A percentile compares a stretch with the other conserved stretches of the same genome.
These are phyloP conservation scores for Lachnellula suecica DNA, from an alignment of 2,329 filamentous ascomycete genomes.

Conservation along the genomic window DNA sequence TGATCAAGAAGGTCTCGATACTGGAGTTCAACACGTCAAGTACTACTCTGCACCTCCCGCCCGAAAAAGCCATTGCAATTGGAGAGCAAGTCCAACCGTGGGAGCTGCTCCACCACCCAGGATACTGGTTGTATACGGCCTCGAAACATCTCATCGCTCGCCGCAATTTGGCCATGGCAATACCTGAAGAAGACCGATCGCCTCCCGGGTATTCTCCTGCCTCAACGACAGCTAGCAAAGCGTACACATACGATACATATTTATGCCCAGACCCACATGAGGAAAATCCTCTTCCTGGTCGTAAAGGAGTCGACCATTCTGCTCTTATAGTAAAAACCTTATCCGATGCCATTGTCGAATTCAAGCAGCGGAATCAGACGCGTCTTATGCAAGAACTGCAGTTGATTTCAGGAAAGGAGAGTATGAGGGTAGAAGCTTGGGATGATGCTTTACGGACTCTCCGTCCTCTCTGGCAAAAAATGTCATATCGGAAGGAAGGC, in stretches of 20 bases:
- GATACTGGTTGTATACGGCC: constrained; percentile 65
- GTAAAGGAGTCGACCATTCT: constrained; percentile 52
- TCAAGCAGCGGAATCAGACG: constrained; percentile 51
- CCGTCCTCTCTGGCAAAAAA: constrained; percentile 55
- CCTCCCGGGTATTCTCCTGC: constrained; percentile 48
- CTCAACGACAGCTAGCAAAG: constrained; percentile 46
- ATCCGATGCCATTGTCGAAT: constrained; percentile 51
- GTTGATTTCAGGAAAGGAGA: constrained; percentile 57
- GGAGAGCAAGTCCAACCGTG: constrained; percentile 61
- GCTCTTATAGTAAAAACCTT: constrained; percentile 54
- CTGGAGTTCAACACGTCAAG: constrained; percentile 47
- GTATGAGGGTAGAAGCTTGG: constrained; percentile 51
- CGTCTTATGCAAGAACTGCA: constrained; percentile 53
- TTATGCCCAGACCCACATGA: constrained; percentile 64
- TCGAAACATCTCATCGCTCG: constrained; percentile 56
- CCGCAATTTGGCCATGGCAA: constrained; percentile 51
- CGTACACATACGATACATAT: constrained; percentile 63
- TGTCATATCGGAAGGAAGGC: constrained; percentile 55
- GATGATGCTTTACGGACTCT: constrained; percentile 53
- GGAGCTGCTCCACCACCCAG: constrained; percentile 64
- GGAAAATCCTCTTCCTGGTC: constrained; percentile 52
- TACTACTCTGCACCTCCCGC: constrained; percentile 48
- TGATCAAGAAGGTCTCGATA: constrained; percentile 55
- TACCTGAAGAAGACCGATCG: constrained; percentile 59
- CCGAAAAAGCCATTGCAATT: constrained; percentile 55